Evolutionary conservation across 2,329 filamentous ascomycete genomes (phyloP), one percentile per base, ranked within the genome.

Genomic region (Pseudogymnoascus verrucosus): DNA sequence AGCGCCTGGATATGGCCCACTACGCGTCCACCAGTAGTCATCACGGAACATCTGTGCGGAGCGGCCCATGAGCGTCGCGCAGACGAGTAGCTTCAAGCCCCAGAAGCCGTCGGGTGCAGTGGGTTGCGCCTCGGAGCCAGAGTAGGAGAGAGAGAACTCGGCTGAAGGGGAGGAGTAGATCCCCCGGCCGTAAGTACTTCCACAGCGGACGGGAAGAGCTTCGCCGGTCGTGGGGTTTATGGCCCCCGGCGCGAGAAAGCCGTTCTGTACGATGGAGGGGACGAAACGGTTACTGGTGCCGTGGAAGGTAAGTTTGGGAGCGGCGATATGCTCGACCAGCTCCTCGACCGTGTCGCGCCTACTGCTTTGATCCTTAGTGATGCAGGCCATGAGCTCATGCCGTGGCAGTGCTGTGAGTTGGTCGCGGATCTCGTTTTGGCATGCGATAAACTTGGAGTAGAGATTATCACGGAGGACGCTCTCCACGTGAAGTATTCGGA

Each of bases 41-140:
- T 70, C 68, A 4, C 69, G 66, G 3, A 64, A 67, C 21, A 79
- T 68, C 5, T 64, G n/a, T 3, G 72, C 67, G 0, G 75, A 65
- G 1, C 77, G 71, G 1, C 78, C 79, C 78, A 81, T 80, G 44
- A 81, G 64, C 3, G 74, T 77, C 0, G 78, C 78, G 68, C 78
- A 81, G 6, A 79, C 76, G 19, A 80, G 68, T 3, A 81, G 68
- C 57, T 78, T 76, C 57, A 78, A 66, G 2, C 77, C 75, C 34
- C 74, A 74, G 31, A 76, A 72, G 23, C 75, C 67, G 12, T 70
- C 68, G 0, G 70, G 57, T 14, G 70, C 67, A 1, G 74, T 77
- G 34, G 66, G 66, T 59, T 71, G 70, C 34, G 67, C 69, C n/a
- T 66, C 64, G n/a, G 65, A 64, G 10, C 68, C 69, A 12, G 74